Base-by-base conservation (phyloP, 2,329 filamentous ascomycete species). In the Paraphaeosphaeria minitans region DNA sequence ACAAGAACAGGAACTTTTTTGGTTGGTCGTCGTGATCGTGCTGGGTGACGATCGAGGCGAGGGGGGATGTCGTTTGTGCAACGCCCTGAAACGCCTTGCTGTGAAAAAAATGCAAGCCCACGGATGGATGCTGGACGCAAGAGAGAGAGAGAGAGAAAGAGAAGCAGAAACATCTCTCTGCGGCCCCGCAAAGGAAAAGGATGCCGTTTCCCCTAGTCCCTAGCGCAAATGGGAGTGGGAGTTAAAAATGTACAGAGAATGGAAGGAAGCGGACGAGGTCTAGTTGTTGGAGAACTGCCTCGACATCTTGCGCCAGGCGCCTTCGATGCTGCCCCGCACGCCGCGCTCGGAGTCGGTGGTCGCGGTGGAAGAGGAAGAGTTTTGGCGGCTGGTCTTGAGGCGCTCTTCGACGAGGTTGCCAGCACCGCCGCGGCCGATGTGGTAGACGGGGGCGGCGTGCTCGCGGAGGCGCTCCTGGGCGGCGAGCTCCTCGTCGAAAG, bases 401-500 rank as follows among this genome's bases (percentile, higher is more conserved):
- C 56, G 69, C 62, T 80, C 78, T 47, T 79, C 71, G 61, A 82
- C 71, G 43, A 74, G 63, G 74, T 89, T 89, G 52, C 84, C 86
- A 13, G 82, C 83, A 42, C 86, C 86, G 21, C 86, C 86, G 46
- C 86, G 81, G 45, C 86, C 86, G 62, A 88, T 83, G 72, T 87
- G 84, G 80, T 87, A 88, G 61, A 88, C 82, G 19, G 86, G 86
- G 2, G 85, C 85, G 48, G 82, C 79, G 67, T 82, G 77, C 63
- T 81, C 79, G 70, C 82, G 81, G 55, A 84, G 78, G 57, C 82
- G 80, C 62, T 84, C 78, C 60, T 86, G 83, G 58, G 82, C 82
- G 65, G 85, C 81, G 53, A 89, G 81, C 69, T 89, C 86, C 77
- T 89, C 86, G 74, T 89, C 87, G 77, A 91, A 91, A 75, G 82